Base-by-base conservation (phyloP, 148 eudicot genomes). In the Cornus kousa region DNA sequence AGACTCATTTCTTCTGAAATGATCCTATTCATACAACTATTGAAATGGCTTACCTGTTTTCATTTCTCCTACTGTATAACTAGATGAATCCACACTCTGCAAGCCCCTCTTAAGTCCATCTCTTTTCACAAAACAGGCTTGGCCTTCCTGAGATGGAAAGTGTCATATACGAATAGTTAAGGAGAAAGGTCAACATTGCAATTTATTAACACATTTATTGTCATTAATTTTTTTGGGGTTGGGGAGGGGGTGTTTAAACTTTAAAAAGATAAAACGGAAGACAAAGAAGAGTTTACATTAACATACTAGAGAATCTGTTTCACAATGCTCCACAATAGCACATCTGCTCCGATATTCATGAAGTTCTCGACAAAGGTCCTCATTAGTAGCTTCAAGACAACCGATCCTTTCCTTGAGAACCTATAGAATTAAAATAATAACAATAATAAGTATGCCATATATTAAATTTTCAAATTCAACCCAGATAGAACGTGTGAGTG, bases 311-410 rank as follows among this genome's bases (percentile, higher is more conserved):
- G 74, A 32, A 68, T 28, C 80, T 35, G 9, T 70, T 77, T 77
- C 74, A 57, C 46, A 32, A 5, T 77, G 74, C 46, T 77, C 68
- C 32, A n/a, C 17, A 16, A 33, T 50, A 53, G 66, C 74, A 4
- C 33, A 24, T 77, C 67, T 73, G n/a, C 64, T 46, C 40, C 67
- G 82, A 72, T 67, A 73, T 35, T 50, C 77, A 35, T 79, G 82
- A n/a, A 79, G 82, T 72, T 73, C 70, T 7, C n/a, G 76, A 48
- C 53, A 50, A 32, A 79, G 73, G 28, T 73, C 77, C 32, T 35
- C n/a, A 67, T 79, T 79, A 55, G 67, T 74, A 66, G 77, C 76
- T 32, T 79, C 82, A 67, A 79, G 77, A 72, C 77, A 79, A 50
- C 77, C 32, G n/a, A 79, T 73, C 4, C 73, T 70, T 23, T 73